These are phyloP conservation scores for Rubus parviflorus DNA, from an alignment of 306 rosid species.

Conservation along the genomic window DNA sequence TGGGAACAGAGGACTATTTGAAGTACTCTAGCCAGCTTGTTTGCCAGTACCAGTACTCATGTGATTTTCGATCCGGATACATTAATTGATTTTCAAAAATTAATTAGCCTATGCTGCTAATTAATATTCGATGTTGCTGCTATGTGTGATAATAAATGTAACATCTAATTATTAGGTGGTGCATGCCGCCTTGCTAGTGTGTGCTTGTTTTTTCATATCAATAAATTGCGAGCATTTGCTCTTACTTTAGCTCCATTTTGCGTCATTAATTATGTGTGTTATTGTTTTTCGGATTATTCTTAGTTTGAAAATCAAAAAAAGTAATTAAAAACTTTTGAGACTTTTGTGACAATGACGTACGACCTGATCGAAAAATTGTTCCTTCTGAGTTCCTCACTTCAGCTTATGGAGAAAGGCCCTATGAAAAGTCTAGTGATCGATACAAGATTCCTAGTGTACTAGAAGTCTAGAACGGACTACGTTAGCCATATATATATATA, in stretches of 20 bases:
- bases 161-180: neutral
- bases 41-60: neutral
- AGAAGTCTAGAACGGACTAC: too few species aligned
- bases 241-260: neutral
- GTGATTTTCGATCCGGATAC: neutral
- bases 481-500: too few species aligned
- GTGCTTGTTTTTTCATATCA: neutral
- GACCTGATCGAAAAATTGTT: too few species aligned
- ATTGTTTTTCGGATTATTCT: neutral
- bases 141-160: conserved; percentile 5
- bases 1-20: neutral
- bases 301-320: neutral
- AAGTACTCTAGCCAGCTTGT: neutral
- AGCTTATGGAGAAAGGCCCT: too few species aligned
- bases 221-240: neutral
- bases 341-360: too few species aligned
- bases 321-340: too few species aligned
- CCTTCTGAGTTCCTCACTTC: too few species aligned
- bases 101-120: conserved; percentile 2
- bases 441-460: too few species aligned
- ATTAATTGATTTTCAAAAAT: neutral
- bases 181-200: neutral
- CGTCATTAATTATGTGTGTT: neutral
- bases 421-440: too few species aligned
- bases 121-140: neutral